A percentile compares a stretch with the other conserved stretches of the same genome.
Evolutionary conservation across 441 rosid genomes (phyloP).

Genomic region (Jatropha podagrica): DNA sequence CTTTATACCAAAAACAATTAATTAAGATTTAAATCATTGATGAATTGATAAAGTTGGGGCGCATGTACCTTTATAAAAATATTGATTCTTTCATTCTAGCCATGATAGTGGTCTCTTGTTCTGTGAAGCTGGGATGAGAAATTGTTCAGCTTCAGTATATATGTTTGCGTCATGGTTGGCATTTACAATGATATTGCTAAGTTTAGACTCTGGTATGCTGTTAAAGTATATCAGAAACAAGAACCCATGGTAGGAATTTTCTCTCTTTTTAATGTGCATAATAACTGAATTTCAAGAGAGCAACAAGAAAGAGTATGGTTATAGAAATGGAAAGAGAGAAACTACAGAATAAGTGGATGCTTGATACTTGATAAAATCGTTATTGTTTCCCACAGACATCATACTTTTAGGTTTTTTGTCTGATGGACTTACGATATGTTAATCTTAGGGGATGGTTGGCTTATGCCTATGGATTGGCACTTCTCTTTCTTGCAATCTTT

Average conservation of each 20-base stretch:
- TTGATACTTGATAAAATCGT: constrained; percentile 10
- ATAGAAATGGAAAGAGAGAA: neutral
- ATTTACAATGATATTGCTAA: neutral
- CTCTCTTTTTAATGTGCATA: neutral
- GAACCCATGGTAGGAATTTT: neutral
- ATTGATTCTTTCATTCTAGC: too few relatives aligned
- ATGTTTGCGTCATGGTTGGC: too few relatives aligned
- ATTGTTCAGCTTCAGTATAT: neutral
- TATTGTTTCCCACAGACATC: constrained; percentile 10
- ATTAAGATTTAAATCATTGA: neutral
- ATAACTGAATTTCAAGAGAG: neutral
- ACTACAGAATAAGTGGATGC: neutral
- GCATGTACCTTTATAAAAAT: too few relatives aligned
- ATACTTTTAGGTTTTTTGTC: neutral
- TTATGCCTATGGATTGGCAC: constrained; percentile 45
- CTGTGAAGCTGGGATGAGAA: neutral
- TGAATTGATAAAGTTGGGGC: neutral
- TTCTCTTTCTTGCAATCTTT: constrained; percentile 49
- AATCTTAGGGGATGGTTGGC: constrained; percentile 73
- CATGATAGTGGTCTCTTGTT: neutral
- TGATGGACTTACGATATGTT: constrained; percentile 16
- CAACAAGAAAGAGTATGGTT: neutral
- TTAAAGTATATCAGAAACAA: neutral
- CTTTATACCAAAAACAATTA: too few relatives aligned
- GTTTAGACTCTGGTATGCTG: neutral